A percentile compares a stretch with the other conserved stretches of the same genome.
Conservation (phyloP, 202 grass and related monocot species). For the Carex sylvatica region DNA sequence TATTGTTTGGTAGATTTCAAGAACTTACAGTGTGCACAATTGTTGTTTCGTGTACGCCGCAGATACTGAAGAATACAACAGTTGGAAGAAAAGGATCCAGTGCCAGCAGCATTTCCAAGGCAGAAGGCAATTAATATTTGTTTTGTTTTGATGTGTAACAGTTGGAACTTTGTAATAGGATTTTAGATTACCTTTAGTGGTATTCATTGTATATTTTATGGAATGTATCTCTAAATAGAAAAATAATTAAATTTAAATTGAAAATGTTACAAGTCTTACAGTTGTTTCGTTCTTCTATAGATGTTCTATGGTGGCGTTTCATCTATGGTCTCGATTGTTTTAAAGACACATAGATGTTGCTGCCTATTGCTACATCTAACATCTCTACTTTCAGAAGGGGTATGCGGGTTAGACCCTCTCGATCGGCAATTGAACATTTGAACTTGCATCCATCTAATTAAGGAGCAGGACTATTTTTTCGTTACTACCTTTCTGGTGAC, state of each 20-base stretch:
- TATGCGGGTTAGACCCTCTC: no score
- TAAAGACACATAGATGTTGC: no score
- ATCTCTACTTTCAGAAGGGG: no score
- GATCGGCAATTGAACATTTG: no score
- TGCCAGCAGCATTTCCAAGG: conserved; percentile 35
- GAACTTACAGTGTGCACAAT: not conserved
- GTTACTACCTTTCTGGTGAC: no score
- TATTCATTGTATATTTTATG: not conserved
- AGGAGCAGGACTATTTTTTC: no score
- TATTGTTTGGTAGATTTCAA: not conserved
- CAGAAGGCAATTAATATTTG: conserved; percentile 34
- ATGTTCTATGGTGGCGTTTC: no score
- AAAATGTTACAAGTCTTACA: not conserved
- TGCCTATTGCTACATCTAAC: no score
- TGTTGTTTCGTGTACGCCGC: not conserved
- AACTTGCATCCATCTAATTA: no score
- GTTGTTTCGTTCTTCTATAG: no score
- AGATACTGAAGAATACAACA: conserved; percentile 99
- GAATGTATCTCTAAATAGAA: not conserved
- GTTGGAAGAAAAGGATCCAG: conserved; percentile 40
- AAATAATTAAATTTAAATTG: not conserved
- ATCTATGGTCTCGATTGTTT: no score
- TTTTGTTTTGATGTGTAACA: conserved; percentile 13
- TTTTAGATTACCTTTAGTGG: not conserved
- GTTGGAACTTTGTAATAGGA: not conserved